Evolutionary conservation across 768 basidiomycete genomes (phyloP), one percentile per base, ranked within the genome.

Genomic region (Myochromella boudieri): DNA sequence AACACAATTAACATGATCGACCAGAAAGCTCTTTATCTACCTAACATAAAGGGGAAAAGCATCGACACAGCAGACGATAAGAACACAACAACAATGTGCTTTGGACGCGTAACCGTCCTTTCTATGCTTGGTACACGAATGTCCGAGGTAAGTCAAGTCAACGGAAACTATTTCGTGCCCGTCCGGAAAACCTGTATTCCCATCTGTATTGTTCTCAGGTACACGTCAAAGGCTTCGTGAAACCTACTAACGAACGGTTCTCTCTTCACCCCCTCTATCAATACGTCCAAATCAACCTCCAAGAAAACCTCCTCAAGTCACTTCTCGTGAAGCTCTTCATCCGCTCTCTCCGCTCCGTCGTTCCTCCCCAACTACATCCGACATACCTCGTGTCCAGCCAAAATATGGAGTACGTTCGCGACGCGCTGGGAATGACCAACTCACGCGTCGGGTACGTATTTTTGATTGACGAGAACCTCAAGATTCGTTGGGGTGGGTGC

Each of bases 291-390:
- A 84, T 97, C 63, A 98, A 98, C 66, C 75, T 95, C 21, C 95
- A 98, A 69, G 89, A 93, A 64, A 98, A 98, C 67, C 69, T 88
- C 4, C 80, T 98, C 53, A 97, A 97, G 70, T 88, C 89, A 1
- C 79, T 94, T 61, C 81, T 98, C 25, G 87, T 97, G 42, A 84
- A 85, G 41, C 68, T 97, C 44, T 95, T 94, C 69, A 66, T 85
- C n/a, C 78, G 77, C 7, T 80, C 82, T 15, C 77, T 98, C 17
- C 84, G 87, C 42, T 69, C 76, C 18, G 69, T 73, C 2, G 73
- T 93, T 0, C 90, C 93, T 0, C 55, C 68, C 46, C 69, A 78
- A 32, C 66, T 85, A 27, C 89, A 90, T 32, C 49, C 81, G 5
- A 85, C 77, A 7, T 95, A 93, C 63, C 70, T 94, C 36, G 77